Evolutionary conservation across 148 eudicot species (phyloP).

Genomic region (Polygonum maritimum): DNA sequence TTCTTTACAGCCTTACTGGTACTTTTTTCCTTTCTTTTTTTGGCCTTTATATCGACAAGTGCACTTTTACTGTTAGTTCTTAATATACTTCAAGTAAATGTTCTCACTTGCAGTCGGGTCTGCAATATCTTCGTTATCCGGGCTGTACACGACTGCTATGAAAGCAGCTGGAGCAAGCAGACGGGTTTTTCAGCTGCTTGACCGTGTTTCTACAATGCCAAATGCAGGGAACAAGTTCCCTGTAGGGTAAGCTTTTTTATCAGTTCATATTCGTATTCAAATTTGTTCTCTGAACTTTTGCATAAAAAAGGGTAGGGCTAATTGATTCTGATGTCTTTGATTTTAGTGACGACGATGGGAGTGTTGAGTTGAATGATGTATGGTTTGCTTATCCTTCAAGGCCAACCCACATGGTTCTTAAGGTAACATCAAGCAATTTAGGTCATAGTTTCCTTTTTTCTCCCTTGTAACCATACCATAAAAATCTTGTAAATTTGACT

Average conservation of each 20-base stretch:
- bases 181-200: conserved; percentile 87
- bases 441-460: no score
- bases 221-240: conserved; percentile 70
- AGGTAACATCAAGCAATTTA: conserved; percentile 32
- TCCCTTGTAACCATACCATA: background rate
- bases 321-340: background rate
- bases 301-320: background rate
- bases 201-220: conserved; percentile 73
- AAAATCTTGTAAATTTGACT: background rate
- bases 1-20: conserved; percentile 91
- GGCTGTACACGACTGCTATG: conserved; percentile 77
- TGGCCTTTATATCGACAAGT: no score
- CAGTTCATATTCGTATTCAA: background rate
- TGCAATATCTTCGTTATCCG: conserved; percentile 68
- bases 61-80: no score
- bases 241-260: conserved; percentile 33
- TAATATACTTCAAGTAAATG: background rate
- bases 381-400: conserved; percentile 97
- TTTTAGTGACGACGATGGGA: conserved; percentile 57
- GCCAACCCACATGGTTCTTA: conserved; percentile 77
- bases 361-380: conserved; percentile 72
- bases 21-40: background rate
- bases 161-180: conserved; percentile 99
- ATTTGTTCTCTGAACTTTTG: background rate
- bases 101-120: conserved; percentile 57